These are phyloP conservation scores for Pythium utonaiense DNA, from an alignment of 352 stramenopile genomes.

Conservation along the genomic window DNA sequence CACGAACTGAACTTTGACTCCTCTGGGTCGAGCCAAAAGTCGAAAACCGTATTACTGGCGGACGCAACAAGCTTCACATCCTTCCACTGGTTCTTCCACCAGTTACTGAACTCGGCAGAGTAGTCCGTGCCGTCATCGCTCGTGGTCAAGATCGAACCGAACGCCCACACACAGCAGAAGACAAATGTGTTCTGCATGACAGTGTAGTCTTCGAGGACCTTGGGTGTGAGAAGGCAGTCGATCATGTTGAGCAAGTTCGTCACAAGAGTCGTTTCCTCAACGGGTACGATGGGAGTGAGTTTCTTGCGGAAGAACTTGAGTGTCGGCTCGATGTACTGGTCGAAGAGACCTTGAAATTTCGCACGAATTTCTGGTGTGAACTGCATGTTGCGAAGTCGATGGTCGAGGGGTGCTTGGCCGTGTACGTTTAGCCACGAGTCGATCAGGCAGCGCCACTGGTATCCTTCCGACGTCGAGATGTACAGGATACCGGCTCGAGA, in stretches of 20 bases:
- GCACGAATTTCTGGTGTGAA: slow-evolving; percentile 71
- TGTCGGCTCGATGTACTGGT: slow-evolving; percentile 91
- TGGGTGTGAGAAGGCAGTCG: slow-evolving; percentile 84
- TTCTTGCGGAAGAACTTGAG: slow-evolving; percentile 94
- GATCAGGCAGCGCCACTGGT: slow-evolving; percentile 94
- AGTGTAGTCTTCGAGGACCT: slow-evolving; percentile 69
- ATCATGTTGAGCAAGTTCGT: slow-evolving; percentile 94
- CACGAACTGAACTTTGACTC: slow-evolving; percentile 92
- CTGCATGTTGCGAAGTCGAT: slow-evolving; percentile 69
- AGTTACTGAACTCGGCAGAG: slow-evolving; percentile 93
- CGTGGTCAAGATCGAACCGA: slow-evolving; percentile 90
- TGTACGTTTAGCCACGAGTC: slow-evolving; percentile 89
- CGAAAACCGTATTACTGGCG: slow-evolving; percentile 94
- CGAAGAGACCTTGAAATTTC: slow-evolving; percentile 88
- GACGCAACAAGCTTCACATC: slow-evolving; percentile 93
- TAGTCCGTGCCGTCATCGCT: slow-evolving; percentile 95
- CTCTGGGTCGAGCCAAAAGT: slow-evolving; percentile 95
- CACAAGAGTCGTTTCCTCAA: slow-evolving; percentile 93
- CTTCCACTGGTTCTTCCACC: slow-evolving; percentile 95
- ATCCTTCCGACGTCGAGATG: slow-evolving; percentile 93
- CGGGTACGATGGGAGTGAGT: slow-evolving; percentile 86
- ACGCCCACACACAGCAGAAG: slow-evolving; percentile 95
- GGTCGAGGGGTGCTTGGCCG: slow-evolving; percentile 53
- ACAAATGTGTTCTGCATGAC: slow-evolving; percentile 93
- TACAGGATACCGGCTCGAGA: slow-evolving; percentile 95